Evolutionary conservation across 2,329 filamentous ascomycete species (phyloP).

Genomic region (Colletotrichum sojae): DNA sequence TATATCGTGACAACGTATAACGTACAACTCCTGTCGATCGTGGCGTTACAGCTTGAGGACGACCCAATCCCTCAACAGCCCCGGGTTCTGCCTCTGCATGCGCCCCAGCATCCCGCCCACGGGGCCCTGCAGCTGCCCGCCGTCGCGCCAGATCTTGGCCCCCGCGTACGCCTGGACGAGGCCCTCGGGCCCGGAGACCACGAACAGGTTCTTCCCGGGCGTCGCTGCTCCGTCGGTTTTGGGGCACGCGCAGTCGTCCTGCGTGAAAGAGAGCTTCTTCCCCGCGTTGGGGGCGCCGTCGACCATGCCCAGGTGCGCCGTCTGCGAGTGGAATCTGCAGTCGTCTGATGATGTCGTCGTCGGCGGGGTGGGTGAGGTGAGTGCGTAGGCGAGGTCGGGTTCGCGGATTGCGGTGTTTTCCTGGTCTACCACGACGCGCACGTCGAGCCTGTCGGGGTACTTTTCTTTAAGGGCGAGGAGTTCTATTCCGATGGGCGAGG

Average conservation of each 20-base stretch:
- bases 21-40: background rate
- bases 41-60: conserved; percentile 64
- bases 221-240: conserved; percentile 32
- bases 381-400: conserved; percentile 58
- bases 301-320: conserved; percentile 43
- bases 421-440: conserved; percentile 87
- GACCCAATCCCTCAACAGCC: conserved; percentile 61
- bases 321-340: conserved; percentile 49
- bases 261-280: conserved; percentile 4
- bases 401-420: conserved; percentile 78
- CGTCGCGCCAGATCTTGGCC: conserved; percentile 80
- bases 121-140: conserved; percentile 81
- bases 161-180: conserved; percentile 88
- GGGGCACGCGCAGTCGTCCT: conserved; percentile 46
- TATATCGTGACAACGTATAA: background rate
- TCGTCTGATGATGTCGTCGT: conserved; percentile 48
- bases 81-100: conserved; percentile 64
- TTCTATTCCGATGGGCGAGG: conserved; percentile 71
- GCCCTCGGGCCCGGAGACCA: conserved; percentile 92
- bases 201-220: conserved; percentile 74
- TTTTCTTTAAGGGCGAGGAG: conserved; percentile 73
- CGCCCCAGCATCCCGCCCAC: conserved; percentile 77
- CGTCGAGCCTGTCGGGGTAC: conserved; percentile 69
- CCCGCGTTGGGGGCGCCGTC: conserved; percentile 42
- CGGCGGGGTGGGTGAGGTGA: conserved; percentile 54